A percentile compares a stretch with the other conserved stretches of the same genome.
Conservation (phyloP, 202 grass and related monocot genomes). For the Carex arenaria region DNA sequence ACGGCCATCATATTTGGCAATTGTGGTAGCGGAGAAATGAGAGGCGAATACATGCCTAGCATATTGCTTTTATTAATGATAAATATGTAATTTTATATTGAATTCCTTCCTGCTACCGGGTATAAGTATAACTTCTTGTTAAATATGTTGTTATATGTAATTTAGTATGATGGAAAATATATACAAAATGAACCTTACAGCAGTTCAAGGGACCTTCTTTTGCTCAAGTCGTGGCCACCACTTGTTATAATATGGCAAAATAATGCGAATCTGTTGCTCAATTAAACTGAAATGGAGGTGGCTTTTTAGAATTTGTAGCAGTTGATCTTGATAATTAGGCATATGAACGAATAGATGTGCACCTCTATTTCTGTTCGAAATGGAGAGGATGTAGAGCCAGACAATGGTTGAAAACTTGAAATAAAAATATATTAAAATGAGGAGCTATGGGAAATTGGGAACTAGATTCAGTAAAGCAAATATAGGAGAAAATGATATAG, state of each 20-base stretch:
- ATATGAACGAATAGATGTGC: background rate
- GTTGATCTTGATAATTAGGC: background rate
- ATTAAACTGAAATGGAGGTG: background rate
- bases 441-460: background rate
- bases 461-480: background rate
- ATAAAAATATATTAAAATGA: background rate
- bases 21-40: background rate
- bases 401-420: background rate
- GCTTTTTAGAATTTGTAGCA: background rate
- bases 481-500: background rate
- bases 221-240: slow-evolving; percentile 5
- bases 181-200: too few species aligned
- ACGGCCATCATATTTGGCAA: background rate
- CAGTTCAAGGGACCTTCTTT: too few species aligned
- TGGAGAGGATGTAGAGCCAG: background rate
- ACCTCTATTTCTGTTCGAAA: background rate
- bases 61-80: background rate
- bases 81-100: background rate
- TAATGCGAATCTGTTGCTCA: background rate
- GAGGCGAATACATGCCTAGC: background rate
- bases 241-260: background rate
- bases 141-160: background rate
- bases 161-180: background rate
- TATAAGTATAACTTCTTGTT: background rate
- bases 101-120: background rate